Conservation (phyloP, 2,329 filamentous ascomycete species). For the Penicillium sclerotigenum region DNA sequence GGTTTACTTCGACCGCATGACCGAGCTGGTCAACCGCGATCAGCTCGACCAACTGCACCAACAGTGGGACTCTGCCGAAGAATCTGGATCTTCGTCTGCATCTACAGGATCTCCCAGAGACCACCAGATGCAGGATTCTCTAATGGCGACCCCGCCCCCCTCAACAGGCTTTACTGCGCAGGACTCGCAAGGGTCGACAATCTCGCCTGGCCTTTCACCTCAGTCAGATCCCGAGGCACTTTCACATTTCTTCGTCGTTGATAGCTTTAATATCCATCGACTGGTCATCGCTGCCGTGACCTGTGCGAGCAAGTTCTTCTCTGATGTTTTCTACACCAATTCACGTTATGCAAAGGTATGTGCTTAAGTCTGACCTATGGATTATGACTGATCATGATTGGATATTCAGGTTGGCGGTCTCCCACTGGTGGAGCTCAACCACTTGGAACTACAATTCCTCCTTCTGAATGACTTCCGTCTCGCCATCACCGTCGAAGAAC, state of each 20-base stretch:
- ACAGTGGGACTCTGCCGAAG: constrained; percentile 23
- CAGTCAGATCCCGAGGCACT: constrained; percentile 52
- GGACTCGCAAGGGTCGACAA: constrained; percentile 32
- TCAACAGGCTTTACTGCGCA: constrained; percentile 36
- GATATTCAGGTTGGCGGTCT: constrained; percentile 78
- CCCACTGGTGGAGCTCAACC: constrained; percentile 87
- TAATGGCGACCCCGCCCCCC: constrained; percentile 39
- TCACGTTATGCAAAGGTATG: constrained; percentile 96
- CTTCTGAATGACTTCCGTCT: constrained; percentile 94
- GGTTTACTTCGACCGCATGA: constrained; percentile 99
- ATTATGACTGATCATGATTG: neutral
- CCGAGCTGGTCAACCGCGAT: constrained; percentile 83
- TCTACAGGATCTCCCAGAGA: constrained; percentile 16
- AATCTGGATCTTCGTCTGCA: constrained; percentile 15
- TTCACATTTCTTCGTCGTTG: constrained; percentile 83
- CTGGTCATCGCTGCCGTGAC: constrained; percentile 96
- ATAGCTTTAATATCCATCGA: constrained; percentile 98
- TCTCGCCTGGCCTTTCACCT: constrained; percentile 33
- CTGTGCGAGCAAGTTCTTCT: constrained; percentile 99
- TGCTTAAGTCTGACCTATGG: constrained; percentile 13
- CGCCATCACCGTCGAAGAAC: constrained; percentile 86
- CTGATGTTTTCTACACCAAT: constrained; percentile 97
- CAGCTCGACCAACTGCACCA: constrained; percentile 61
- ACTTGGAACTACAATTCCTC: constrained; percentile 92
- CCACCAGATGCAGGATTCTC: constrained; percentile 22